A percentile compares a stretch with the other conserved stretches of the same genome.
Conservation (phyloP, 2,329 filamentous ascomycete species). For the Xylaria multiplex region DNA sequence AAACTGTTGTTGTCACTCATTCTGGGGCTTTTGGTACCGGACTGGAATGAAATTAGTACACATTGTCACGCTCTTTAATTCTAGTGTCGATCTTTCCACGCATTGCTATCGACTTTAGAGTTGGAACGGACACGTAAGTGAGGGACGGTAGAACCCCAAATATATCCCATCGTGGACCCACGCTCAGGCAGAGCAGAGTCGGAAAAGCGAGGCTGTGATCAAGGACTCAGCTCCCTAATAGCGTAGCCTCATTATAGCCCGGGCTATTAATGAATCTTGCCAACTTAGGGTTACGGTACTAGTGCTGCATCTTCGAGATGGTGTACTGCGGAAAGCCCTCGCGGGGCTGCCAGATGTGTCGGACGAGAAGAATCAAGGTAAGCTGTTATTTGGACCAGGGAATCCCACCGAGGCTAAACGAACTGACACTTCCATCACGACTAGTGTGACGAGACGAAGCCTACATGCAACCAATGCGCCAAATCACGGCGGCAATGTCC, state of each 20-base stretch:
- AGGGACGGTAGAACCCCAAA: slow-evolving; percentile 6
- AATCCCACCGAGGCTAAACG: neutral
- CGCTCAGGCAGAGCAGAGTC: neutral
- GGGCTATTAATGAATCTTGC: neutral
- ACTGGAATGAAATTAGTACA: slow-evolving; percentile 5
- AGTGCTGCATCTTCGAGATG: slow-evolving; percentile 55
- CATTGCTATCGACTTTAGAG: neutral
- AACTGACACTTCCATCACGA: slow-evolving; percentile 34
- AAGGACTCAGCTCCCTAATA: neutral
- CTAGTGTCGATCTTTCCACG: neutral
- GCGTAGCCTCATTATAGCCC: neutral
- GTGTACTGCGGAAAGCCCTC: slow-evolving; percentile 74
- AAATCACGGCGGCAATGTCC: slow-evolving; percentile 72
- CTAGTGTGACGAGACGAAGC: slow-evolving; percentile 74
- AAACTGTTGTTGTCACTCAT: neutral
- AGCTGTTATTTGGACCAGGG: slow-evolving; percentile 36
- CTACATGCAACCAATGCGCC: slow-evolving; percentile 71
- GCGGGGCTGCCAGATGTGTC: slow-evolving; percentile 78
- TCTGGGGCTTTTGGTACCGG: neutral
- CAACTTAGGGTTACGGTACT: neutral
- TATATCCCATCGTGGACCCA: slow-evolving; percentile 10
- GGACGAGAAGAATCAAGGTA: slow-evolving; percentile 78
- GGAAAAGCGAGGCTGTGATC: neutral
- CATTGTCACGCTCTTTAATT: neutral
- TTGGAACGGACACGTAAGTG: neutral